Evolutionary conservation across 805 yeast species (phyloP).

Genomic region (Saturnispora zaruensis): DNA sequence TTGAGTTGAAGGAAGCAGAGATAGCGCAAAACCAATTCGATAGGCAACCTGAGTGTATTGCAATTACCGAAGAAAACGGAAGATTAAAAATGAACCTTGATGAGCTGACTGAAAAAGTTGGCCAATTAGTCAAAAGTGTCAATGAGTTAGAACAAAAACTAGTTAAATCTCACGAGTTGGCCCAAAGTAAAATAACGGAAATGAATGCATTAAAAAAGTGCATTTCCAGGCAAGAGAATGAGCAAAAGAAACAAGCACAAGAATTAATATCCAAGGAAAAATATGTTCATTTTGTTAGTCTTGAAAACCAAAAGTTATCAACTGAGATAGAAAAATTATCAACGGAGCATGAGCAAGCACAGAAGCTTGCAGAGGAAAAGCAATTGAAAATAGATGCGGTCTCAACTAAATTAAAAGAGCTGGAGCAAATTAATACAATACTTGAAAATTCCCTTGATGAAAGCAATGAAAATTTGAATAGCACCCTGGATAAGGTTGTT

Average conservation of each 20-base stretch:
- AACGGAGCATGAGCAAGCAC: neutral
- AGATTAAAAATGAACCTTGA: neutral
- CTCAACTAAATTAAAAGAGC: slow-evolving; percentile 1
- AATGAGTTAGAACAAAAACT: neutral
- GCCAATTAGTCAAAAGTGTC: neutral
- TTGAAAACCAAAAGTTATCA: neutral
- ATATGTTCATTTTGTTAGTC: neutral
- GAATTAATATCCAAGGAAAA: neutral
- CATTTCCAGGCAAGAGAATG: slow-evolving; percentile 23
- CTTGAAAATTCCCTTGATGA: neutral
- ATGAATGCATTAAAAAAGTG: slow-evolving; percentile 9
- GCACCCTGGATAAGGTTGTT: neutral
- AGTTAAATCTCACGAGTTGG: neutral
- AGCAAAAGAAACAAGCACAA: neutral
- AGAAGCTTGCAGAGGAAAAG: neutral
- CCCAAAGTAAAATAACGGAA: neutral
- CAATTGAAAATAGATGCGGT: neutral
- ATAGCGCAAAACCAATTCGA: neutral
- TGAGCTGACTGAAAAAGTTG: neutral
- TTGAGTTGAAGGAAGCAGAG: neutral
- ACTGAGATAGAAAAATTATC: neutral
- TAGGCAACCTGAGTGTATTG: neutral
- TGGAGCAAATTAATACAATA: neutral
- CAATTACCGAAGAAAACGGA: neutral
- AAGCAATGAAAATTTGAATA: neutral